These are phyloP conservation scores for Umbelopsis sp. DNA, from an alignment of 192 early-diverging fungal genomes.

Conservation along the genomic window DNA sequence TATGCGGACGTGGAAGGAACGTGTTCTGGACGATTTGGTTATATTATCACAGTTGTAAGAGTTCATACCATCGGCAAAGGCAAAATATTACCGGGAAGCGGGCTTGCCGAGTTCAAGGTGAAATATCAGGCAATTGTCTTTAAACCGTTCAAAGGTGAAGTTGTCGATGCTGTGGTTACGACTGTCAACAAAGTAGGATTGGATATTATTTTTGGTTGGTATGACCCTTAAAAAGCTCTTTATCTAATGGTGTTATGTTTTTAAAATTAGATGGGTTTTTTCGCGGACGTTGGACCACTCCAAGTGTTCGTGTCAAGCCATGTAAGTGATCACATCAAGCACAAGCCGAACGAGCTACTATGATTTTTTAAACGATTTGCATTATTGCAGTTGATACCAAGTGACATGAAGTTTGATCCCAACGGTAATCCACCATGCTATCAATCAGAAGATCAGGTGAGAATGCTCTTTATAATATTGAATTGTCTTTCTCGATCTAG, in stretches of 20 bases:
- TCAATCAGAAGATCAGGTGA: constrained; percentile 73
- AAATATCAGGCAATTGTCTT: constrained; percentile 94
- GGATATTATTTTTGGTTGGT: background rate
- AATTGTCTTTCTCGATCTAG: background rate
- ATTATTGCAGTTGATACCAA: constrained; percentile 73
- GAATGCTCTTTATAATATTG: background rate
- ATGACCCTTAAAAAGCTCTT: background rate
- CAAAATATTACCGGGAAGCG: constrained; percentile 75
- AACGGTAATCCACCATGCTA: constrained; percentile 85
- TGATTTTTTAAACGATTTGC: background rate
- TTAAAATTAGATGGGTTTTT: constrained; percentile 81
- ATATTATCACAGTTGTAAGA: constrained; percentile 88
- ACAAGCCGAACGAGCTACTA: background rate
- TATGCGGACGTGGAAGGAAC: constrained; percentile 95
- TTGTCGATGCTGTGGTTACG: constrained; percentile 88
- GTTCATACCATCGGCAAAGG: constrained; percentile 81
- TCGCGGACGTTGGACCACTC: constrained; percentile 92
- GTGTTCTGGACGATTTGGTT: constrained; percentile 91
- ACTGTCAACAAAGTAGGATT: constrained; percentile 82
- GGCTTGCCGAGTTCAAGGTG: constrained; percentile 92
- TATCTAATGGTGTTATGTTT: background rate
- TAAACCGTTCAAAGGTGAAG: constrained; percentile 96
- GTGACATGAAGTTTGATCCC: constrained; percentile 89
- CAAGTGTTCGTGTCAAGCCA: constrained; percentile 88
- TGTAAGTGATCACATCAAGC: constrained; percentile 42